Evolutionary conservation across 1,139 yeast genomes (phyloP), one percentile per base, ranked within the genome.

Genomic region (Pichia sp.): DNA sequence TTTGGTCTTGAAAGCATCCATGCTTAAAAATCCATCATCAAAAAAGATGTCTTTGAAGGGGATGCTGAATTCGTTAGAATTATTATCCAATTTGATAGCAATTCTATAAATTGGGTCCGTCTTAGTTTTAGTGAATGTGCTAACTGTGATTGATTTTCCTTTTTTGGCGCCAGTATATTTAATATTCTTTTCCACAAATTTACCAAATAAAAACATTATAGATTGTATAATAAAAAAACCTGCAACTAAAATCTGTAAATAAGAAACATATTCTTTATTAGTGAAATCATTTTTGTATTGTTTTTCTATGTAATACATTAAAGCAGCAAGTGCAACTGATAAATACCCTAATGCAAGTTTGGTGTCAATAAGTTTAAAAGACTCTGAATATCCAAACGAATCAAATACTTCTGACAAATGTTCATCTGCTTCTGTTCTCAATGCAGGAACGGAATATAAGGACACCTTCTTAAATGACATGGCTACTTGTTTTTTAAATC

Each of bases 271-370:
- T 46, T 61, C 67, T 0, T 63, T 48, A 37, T 75, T 71, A 28
- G 66, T 58, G 56, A 76, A 76, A 25, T 66, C 60, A 35, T 63
- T 63, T 6, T 61, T 53, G 48, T 69, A 68, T 52, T 78, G 76
- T 64, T 83, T 83, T 61, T 90, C 97, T 37, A 79, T 61, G 47
- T 71, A 70, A 59, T 76, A 87, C 47, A 87, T 75, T 6, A 68
- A 61, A 1, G 75, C 96, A 2, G 95, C 86, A 20, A 82, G 66
- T 1, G 69, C 65, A 9, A 85, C 90, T 3, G 87, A 77, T 11
- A 71, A 53, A 55, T 79, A 81, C 0, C 96, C 96, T 37, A 89
- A 62, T 1, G 73, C 80, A 39, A 90, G 69, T 55, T 84, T 82
- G 27, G 74, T 64, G 58, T 89, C 95, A 40, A 69, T 69, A 32